Evolutionary conservation across 257 asterid species (phyloP).

Genomic region (Solanum ahanhuiri): DNA sequence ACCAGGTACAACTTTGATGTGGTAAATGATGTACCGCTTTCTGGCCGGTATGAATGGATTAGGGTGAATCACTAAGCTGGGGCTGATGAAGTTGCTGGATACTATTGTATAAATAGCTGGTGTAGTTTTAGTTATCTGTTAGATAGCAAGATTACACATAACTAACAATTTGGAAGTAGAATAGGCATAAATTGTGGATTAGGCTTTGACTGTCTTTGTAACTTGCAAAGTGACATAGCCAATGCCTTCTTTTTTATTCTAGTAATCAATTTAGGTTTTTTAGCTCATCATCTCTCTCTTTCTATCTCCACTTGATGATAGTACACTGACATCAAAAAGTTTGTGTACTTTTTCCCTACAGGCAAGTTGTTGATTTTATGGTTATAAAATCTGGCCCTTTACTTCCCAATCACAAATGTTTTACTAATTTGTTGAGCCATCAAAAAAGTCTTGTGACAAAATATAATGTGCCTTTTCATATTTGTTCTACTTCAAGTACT

Average conservation of each 20-base stretch:
- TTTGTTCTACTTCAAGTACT: not conserved
- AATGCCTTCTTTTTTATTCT: not conserved
- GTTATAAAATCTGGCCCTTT: not conserved
- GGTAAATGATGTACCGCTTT: constrained; percentile 36
- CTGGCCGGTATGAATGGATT: constrained; percentile 81
- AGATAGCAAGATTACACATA: not conserved
- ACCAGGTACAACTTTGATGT: constrained; percentile 73
- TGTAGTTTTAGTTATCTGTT: constrained; percentile 1
- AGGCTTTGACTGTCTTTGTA: not conserved
- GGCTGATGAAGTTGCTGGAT: not conserved
- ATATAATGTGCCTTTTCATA: not conserved
- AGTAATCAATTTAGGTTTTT: not conserved
- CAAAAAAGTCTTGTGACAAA: not conserved
- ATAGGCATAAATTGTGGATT: not conserved
- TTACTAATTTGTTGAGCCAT: not conserved
- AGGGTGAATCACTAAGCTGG: constrained; percentile 15
- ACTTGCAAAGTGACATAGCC: not conserved
- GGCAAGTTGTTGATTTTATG: not conserved
- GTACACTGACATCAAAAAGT: not conserved
- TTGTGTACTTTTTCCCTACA: not conserved
- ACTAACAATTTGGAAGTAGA: not conserved
- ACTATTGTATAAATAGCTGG: not conserved
- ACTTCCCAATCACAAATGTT: not conserved
- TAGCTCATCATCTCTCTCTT: constrained; percentile 5
- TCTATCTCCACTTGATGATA: not conserved